Evolutionary conservation across 2,329 filamentous ascomycete species (phyloP), one percentile per base, ranked within the genome.

Genomic region (Claviceps sp.): DNA sequence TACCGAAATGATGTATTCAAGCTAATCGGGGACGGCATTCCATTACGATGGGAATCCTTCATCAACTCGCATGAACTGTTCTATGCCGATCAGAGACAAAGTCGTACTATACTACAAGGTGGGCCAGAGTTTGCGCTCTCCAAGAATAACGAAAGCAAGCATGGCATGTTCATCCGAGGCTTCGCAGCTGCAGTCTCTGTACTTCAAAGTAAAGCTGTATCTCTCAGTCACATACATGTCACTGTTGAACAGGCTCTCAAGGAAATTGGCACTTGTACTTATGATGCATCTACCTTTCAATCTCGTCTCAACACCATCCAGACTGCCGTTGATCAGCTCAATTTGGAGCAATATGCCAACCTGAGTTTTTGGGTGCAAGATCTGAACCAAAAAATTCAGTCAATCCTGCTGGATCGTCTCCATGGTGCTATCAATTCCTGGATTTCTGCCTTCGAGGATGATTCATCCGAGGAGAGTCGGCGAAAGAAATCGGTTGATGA

Each of bases 11-110:
- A 96, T 56, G 88, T 93, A 1, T 90, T 95, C 62, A 73, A 73
- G 44, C 77, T 95, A 55, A 83, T 98, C 55, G 76, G 77, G 19
- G 96, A 94, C 68, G 93, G 94, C 54, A 79, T 97, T 34, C 89
- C 89, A 1, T 71, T 98, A 30, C 84, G 89, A 61, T 99, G 93
- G 93, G 93, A 98, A 63, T 95, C 93, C 0, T 97, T 99, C 61
- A 88, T 98, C 50, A 91, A 96, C 65, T 90, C 89, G 1, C 96
- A 96, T 66, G 93, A 98, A 65, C 76, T 96, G 37, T 90, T 62
- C 70, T 85, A 63, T 77, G 86, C 61, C 68, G 68, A 71, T 48
- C 66, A 68, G 50, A 62, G 68, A 53, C 67, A 70, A 49, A 77
- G 56, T 60, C 78, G 55, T 70, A 80, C 60, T 62, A 54, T 72